These are phyloP conservation scores for Cercospora brassicicola DNA, from an alignment of 2,329 filamentous ascomycete species.

Conservation along the genomic window DNA sequence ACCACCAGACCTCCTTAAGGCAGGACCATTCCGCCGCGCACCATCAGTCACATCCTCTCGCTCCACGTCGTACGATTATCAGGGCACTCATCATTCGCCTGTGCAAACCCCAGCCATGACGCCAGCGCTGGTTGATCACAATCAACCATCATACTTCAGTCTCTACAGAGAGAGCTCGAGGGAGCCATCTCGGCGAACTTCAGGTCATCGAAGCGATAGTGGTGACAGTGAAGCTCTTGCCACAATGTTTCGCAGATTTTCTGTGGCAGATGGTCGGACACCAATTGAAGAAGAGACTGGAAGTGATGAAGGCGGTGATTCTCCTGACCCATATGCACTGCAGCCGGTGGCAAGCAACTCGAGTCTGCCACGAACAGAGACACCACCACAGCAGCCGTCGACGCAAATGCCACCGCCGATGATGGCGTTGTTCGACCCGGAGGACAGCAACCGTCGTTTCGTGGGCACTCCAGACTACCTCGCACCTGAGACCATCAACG, in stretches of 20 bases:
- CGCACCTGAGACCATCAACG: slow-evolving; percentile 93
- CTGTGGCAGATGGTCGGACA: slow-evolving; percentile 56
- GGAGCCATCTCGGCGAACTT: slow-evolving; percentile 67
- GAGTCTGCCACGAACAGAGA: slow-evolving; percentile 44
- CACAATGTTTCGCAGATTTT: slow-evolving; percentile 74
- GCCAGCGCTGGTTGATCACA: slow-evolving; percentile 63
- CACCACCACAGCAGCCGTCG: slow-evolving; percentile 59
- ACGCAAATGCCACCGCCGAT: slow-evolving; percentile 85
- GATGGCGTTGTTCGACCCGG: slow-evolving; percentile 89
- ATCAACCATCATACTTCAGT: slow-evolving; percentile 91
- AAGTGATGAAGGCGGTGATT: slow-evolving; percentile 65
- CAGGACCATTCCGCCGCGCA: slow-evolving; percentile 84
- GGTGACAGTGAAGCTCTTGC: slow-evolving; percentile 83
- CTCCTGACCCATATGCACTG: slow-evolving; percentile 73
- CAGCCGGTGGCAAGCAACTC: slow-evolving; percentile 58
- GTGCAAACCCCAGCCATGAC: slow-evolving; percentile 83
- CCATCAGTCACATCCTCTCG: slow-evolving; percentile 85
- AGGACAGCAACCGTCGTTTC: slow-evolving; percentile 88
- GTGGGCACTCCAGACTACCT: slow-evolving; percentile 97
- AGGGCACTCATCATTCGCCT: slow-evolving; percentile 71
- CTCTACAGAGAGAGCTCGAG: slow-evolving; percentile 60
- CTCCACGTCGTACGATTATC: slow-evolving; percentile 89
- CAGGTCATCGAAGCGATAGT: slow-evolving; percentile 86
- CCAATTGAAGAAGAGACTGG: slow-evolving; percentile 74
- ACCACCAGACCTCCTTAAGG: slow-evolving; percentile 88